Base-by-base conservation (phyloP, 2,329 filamentous ascomycete species). In the Xylariaceae sp. region DNA sequence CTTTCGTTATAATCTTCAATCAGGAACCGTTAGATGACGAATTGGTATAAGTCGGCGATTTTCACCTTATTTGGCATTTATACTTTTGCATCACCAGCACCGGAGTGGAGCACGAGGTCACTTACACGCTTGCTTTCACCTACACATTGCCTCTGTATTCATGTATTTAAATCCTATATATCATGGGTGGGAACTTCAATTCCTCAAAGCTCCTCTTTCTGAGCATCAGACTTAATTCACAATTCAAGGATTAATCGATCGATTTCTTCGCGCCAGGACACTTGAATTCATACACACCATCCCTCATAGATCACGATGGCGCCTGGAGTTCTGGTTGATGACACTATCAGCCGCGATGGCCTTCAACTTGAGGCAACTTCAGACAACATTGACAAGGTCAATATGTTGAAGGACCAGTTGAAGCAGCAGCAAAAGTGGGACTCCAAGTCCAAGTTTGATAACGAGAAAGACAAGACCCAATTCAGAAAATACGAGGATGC, bases 401-500 rank as follows among this genome's bases (percentile, higher is more conserved):
- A 85, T 69, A 73, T 78, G 45, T 73, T 83, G 63, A 83, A 82
- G 67, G 74, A 69, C 39, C 63, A 76, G 58, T 65, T 69, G 54
- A 71, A 82, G 67, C 71, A 69, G 36, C 62, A 76, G 55, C 66
- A 67, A 41, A 69, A 68, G 36, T 79, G 76, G 69, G 75, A 78
- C 66, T 63, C 69, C 6, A 63, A 80, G 58, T 89, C 89, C 57
- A 78, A 87, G 64, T 92, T 92, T 71, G 89, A 92, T 73, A 75
- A 82, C 43, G 78, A 84, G 43, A 94, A 94, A 74, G 88, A 94
- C 80, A 93, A 93, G 79, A 82, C 85, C 19, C 80, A 87, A 64
- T 94, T 94, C 78, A 84, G 92, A 29, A 88, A 95, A 72, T 96
- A 94, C 76, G 87, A 92, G 67, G 87, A 87, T 14, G 91, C 92